Base-by-base conservation (phyloP, 2,329 filamentous ascomycete genomes). In the Fusarium redolens region DNA sequence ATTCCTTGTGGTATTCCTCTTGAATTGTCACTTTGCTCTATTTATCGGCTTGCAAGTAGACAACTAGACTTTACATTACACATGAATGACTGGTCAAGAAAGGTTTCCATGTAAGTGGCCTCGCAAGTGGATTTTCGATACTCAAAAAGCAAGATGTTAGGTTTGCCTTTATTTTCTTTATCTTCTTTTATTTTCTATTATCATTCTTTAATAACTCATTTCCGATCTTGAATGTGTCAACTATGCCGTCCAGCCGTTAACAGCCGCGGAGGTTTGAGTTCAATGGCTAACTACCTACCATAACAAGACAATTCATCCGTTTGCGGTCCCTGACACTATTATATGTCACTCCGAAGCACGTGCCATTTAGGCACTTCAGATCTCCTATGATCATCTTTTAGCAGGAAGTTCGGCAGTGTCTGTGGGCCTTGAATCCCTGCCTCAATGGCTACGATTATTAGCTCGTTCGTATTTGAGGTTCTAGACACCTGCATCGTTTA, bases 391-490 rank as follows among this genome's bases (percentile, higher is more conserved):
- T 40, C 50, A 54, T 40, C 33, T 54, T 54, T 40, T 54, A 54
- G 50, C 56, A 59, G 56, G 20, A 31, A 28, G 33, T 28, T 43
- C n/a, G 35, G 58, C 48, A 33, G 22, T 28, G 38, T 31, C 15
- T 43, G 33, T 58, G 37, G 43, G 38, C 13, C 50, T 9, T 28
- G n/a, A 40, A 60, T 33, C 60, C 41, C 43, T 62, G 52, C 43
- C 43, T 6, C 33, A 18, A n/a, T 20, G 37, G n/a, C 38, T 58
- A 22, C 25, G 6, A 43, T 44, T 22, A 66, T 67, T 60, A 45
- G 61, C 20, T 43, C 30, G 37, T 10, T 59, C 44, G 62, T 66
- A 65, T 59, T 51, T 61, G 31, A 57, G n/a, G 22, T 38, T n/a
- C 31, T 47, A 41, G 33, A 37, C 41, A 59, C 14, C 14, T 20